Percentiles rank a stretch among this genome's conserved stretches.
These are phyloP conservation scores for Penicillium palitans DNA, from an alignment of 2,329 filamentous ascomycete genomes.

Conservation along the genomic window DNA sequence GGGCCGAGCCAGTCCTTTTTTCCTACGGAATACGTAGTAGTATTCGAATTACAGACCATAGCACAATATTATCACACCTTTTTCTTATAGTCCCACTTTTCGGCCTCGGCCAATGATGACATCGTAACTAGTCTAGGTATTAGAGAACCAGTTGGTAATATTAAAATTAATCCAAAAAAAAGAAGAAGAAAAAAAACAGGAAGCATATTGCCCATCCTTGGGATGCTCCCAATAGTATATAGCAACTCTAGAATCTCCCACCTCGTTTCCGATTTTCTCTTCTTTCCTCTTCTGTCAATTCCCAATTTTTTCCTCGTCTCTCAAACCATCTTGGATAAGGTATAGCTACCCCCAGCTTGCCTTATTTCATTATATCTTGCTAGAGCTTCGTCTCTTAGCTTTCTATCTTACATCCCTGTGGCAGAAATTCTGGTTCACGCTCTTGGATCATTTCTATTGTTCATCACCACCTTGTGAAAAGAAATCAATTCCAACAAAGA, in stretches of 20 bases:
- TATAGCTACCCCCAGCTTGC: conserved; percentile 17
- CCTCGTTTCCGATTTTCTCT: not conserved
- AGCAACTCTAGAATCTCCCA: conserved; percentile 14
- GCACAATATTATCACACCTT: not conserved
- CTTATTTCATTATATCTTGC: not conserved
- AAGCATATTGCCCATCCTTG: not conserved
- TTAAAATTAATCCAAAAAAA: not conserved
- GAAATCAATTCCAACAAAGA: conserved; percentile 10
- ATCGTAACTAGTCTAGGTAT: not conserved
- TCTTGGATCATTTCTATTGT: not conserved
- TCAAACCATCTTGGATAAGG: conserved; percentile 2
- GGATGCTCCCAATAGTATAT: conserved; percentile 16
- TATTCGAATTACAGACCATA: not conserved
- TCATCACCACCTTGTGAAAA: conserved; percentile 6
- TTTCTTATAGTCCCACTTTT: not conserved
- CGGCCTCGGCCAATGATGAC: not conserved
- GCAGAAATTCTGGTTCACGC: not conserved
- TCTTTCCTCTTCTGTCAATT: conserved; percentile 4
- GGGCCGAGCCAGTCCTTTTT: not conserved
- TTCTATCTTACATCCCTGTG: not conserved
- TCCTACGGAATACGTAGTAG: not conserved
- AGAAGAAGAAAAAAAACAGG: not conserved
- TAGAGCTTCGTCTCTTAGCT: not conserved
- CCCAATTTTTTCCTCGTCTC: not conserved
- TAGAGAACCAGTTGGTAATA: not conserved